These are phyloP conservation scores for Hypoxylon sp. DNA, from an alignment of 2,329 filamentous ascomycete genomes.

Conservation along the genomic window DNA sequence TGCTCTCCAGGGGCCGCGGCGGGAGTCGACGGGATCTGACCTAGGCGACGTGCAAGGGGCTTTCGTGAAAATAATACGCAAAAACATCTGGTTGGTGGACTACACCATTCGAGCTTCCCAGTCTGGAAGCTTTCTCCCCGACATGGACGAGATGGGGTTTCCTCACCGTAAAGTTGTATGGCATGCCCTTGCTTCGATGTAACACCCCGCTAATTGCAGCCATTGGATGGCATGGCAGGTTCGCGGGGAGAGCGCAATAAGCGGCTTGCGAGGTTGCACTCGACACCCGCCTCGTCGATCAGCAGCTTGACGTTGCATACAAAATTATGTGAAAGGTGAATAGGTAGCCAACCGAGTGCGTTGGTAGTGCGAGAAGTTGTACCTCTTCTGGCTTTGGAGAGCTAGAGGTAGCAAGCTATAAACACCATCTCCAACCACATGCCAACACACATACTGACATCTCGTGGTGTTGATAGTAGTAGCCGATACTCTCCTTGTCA, in stretches of 20 bases:
- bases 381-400: background rate
- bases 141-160: background rate
- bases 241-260: constrained; percentile 9
- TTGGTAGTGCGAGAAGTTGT: background rate
- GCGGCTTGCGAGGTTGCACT: constrained; percentile 7
- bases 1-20: constrained; percentile 4
- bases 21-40: constrained; percentile 11
- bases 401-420: background rate
- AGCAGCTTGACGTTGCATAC: constrained; percentile 20
- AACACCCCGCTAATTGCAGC: constrained; percentile 38
- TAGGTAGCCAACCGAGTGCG: background rate
- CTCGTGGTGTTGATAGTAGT: background rate
- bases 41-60: constrained; percentile 10
- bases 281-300: constrained; percentile 18
- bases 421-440: background rate
- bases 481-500: background rate
- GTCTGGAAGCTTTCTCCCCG: background rate
- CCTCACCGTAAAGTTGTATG: constrained; percentile 15
- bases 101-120: background rate
- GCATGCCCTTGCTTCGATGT: constrained; percentile 29
- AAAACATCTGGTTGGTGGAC: background rate
- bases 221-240: constrained; percentile 26
- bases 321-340: background rate
- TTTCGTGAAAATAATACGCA: background rate
- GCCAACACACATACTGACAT: background rate